Base-by-base conservation (phyloP, 805 yeast species). In the Spathaspora girioi region DNA sequence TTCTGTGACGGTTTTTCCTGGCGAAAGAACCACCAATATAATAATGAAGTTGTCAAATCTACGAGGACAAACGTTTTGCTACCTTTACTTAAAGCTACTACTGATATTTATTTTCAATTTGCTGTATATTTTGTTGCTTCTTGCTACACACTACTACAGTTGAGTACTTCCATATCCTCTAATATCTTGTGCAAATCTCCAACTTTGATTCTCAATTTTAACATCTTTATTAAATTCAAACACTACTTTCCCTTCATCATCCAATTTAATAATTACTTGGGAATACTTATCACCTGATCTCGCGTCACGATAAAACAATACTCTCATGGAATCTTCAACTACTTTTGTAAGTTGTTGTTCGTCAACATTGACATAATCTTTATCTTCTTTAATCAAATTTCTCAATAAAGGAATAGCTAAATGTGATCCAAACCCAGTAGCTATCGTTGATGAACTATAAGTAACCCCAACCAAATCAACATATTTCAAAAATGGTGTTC, bases 401-500 rank as follows among this genome's bases (percentile, higher is more conserved):
- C 99, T 85, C 66, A 94, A 78, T 61, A 94, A 72, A 23, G 99
- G 99, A 43, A 91, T 72, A 2, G 99, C 99, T 69, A 94, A 78
- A 69, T 94, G 92, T 10, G 96, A 87, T 53, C 99, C 99, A 67
- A 91, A 93, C 1, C 99, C 99, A 2, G 98, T 92, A 45, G 97
- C 97, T 51, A 94, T 73, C 2, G 96, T 78, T 29, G 96, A 94
- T 0, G 98, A 79, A 3, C 89, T 79, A 69, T 89, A 94, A 2
- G 96, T 81, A 26, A 91, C 97, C 47, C 99, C 99, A 54, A 92
- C 79, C 54, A 94, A 75, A 67, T 94, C 97, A 45, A 91, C 96
- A 64, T 89, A 92, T 58, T 86, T 84, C 63, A 94, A 77, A 61
- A 87, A 88, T 44, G 94, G 90, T 18, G 69, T 63, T 41, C 67